Base-by-base conservation (phyloP, 257 asterid genomes). In the Solanum chmielewskii region DNA sequence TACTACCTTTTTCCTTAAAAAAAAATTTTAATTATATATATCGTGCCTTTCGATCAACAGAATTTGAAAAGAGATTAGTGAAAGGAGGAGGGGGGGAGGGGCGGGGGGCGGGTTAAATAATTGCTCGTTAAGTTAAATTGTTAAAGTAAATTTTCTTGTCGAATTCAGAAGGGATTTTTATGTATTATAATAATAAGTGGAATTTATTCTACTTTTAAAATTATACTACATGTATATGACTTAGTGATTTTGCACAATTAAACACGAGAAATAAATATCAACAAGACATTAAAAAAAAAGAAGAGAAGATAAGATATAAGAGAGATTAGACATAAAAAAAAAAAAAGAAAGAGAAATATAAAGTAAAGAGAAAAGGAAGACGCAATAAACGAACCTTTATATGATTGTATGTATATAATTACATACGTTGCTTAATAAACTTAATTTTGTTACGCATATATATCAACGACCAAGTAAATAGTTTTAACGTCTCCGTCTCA, bases 81-180 rank as follows among this genome's bases (percentile, higher is more conserved):
- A 5, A 45, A 44, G 15, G 13, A 44, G 14, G 4, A 4, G 13
- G 5, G 6, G 6, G 18, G 18, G 18, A 1, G 4, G 47, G 52
- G 7, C 3, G 62, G 1, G 23, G 1, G n/a, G n/a, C n/a, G n/a
- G n/a, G n/a, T n/a, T 16, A 16, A 52, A 0, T 52, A 16, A 52
- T 6, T 52, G 23, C 4, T 52, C 23, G 9, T 16, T 52, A 0
- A 52, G 23, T 52, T 52, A 52, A 52, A 52, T 52, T 16, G 62
- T 9, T 16, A 16, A 52, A 52, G 1, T 16, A 52, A 52, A 2
- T 52, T 52, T 52, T 6, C 10, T 52, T 1, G 4, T 52, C 10
- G 7, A 52, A 52, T 16, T 52, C 0, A 52, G 1, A 0, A 1
- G 2, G 2, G 0, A 52, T 52, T 52, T 52, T 52, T 52, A 16